Percentiles rank a stretch among this genome's conserved stretches.
These are phyloP conservation scores for Rutstroemia sp. DNA, from an alignment of 2,329 filamentous ascomycete genomes.

Conservation along the genomic window DNA sequence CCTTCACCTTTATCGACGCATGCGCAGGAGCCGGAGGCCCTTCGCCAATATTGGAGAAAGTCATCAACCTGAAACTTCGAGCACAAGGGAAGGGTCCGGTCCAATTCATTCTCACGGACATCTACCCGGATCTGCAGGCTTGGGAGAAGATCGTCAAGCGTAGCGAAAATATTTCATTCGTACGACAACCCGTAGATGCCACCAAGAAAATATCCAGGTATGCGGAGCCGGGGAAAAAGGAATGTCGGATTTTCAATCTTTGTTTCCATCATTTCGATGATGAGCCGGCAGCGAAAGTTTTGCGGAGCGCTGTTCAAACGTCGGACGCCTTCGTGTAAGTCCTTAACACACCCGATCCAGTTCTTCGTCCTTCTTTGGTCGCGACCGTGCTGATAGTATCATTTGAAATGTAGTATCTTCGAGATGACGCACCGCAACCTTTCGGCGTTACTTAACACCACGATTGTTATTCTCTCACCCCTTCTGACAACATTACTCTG, in stretches of 20 bases:
- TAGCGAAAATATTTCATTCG: not conserved
- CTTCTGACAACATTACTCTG: not conserved
- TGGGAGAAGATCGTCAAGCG: not conserved
- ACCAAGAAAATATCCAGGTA: not conserved
- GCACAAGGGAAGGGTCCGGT: not conserved
- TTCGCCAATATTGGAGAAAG: not conserved
- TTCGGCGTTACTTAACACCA: not conserved
- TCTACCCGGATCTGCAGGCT: not conserved
- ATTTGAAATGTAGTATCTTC: not conserved
- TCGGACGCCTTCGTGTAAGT: not conserved
- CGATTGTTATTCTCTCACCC: not conserved
- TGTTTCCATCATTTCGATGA: conserved; percentile 1
- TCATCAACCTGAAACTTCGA: not conserved
- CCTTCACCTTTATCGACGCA: not conserved
- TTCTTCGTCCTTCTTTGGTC: not conserved
- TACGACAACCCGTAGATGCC: not conserved
- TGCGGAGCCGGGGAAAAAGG: not conserved
- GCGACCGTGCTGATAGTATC: not conserved
- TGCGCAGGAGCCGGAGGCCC: not conserved
- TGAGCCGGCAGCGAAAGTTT: not conserved
- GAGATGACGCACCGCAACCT: conserved; percentile 1
- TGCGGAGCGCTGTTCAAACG: not conserved
- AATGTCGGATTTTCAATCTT: not conserved
- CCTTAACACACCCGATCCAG: not conserved
- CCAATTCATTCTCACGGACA: not conserved